Evolutionary conservation across 2,329 filamentous ascomycete genomes (phyloP).

Genomic region (Ramularia endophylla): DNA sequence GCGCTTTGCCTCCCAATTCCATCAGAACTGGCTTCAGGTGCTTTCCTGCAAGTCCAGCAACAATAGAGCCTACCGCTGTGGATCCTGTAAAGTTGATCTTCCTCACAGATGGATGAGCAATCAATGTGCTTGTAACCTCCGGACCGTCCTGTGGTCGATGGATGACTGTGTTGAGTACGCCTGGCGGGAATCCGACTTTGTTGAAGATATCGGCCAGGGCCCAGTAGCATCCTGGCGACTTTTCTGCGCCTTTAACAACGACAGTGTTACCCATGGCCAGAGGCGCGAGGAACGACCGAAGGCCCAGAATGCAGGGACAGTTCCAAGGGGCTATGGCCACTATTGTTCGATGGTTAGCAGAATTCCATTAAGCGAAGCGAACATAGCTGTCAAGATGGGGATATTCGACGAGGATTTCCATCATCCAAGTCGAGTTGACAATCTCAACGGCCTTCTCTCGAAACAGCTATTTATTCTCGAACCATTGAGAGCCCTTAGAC

Average conservation of each 20-base stretch:
- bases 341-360: too few relatives aligned
- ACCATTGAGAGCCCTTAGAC: too few relatives aligned
- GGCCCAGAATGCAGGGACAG: slow-evolving; percentile 45
- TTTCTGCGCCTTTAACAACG: slow-evolving; percentile 64
- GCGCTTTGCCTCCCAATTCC: slow-evolving; percentile 76
- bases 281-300: slow-evolving; percentile 49
- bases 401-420: too few relatives aligned
- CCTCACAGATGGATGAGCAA: slow-evolving; percentile 59
- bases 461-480: too few relatives aligned
- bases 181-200: slow-evolving; percentile 68
- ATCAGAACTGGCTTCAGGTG: slow-evolving; percentile 71
- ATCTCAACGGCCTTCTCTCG: too few relatives aligned
- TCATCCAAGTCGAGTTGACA: too few relatives aligned
- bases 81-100: slow-evolving; percentile 75
- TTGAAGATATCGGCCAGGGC: slow-evolving; percentile 50
- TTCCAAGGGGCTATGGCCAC: slow-evolving; percentile 62
- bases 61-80: slow-evolving; percentile 62
- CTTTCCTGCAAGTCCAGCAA: slow-evolving; percentile 62
- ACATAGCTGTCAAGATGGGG: too few relatives aligned
- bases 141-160: slow-evolving; percentile 55
- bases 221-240: slow-evolving; percentile 60
- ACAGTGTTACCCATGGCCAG: slow-evolving; percentile 65
- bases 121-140: slow-evolving; percentile 58
- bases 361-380: too few relatives aligned
- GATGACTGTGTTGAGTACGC: slow-evolving; percentile 65